These are phyloP conservation scores for Wickerhamomyces chaumierensis DNA, from an alignment of 805 yeast genomes.

Conservation along the genomic window DNA sequence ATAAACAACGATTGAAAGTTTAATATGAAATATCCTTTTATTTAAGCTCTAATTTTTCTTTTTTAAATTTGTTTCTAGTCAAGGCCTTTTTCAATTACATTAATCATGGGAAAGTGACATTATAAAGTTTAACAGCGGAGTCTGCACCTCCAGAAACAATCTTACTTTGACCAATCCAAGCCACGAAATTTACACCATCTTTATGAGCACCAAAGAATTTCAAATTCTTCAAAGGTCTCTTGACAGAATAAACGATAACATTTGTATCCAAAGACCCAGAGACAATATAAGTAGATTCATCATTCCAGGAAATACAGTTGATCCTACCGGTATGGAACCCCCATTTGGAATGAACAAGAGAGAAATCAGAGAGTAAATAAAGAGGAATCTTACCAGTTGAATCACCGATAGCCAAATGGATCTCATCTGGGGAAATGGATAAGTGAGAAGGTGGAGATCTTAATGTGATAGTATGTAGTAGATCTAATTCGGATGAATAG, in stretches of 20 bases:
- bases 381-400: slow-evolving; percentile 76
- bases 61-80: too few relatives aligned
- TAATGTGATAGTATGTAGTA: slow-evolving; percentile 26
- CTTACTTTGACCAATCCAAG: slow-evolving; percentile 44
- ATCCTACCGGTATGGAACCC: slow-evolving; percentile 85
- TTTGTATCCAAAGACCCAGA: slow-evolving; percentile 82
- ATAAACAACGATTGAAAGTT: too few relatives aligned
- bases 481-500: slow-evolving; percentile 26
- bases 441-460: slow-evolving; percentile 55
- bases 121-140: slow-evolving; percentile 72
- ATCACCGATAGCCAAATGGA: slow-evolving; percentile 76
- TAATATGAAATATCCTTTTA: too few relatives aligned
- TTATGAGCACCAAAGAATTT: slow-evolving; percentile 76
- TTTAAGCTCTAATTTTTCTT: too few relatives aligned
- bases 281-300: slow-evolving; percentile 58
- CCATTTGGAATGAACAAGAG: slow-evolving; percentile 81
- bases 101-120: slow-evolving; percentile 10
- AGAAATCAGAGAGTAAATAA: slow-evolving; percentile 41
- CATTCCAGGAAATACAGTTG: slow-evolving; percentile 68
- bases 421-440: slow-evolving; percentile 59
- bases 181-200: slow-evolving; percentile 69
- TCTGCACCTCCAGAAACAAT: slow-evolving; percentile 73
- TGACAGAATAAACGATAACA: slow-evolving; percentile 68
- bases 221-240: slow-evolving; percentile 64
- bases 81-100: slow-evolving; percentile 1